Percentiles rank a stretch among this genome's conserved stretches.
phyloP scores from a whole-genome alignment of 805 yeast species.

The Ogataea polymorpha region DNA sequence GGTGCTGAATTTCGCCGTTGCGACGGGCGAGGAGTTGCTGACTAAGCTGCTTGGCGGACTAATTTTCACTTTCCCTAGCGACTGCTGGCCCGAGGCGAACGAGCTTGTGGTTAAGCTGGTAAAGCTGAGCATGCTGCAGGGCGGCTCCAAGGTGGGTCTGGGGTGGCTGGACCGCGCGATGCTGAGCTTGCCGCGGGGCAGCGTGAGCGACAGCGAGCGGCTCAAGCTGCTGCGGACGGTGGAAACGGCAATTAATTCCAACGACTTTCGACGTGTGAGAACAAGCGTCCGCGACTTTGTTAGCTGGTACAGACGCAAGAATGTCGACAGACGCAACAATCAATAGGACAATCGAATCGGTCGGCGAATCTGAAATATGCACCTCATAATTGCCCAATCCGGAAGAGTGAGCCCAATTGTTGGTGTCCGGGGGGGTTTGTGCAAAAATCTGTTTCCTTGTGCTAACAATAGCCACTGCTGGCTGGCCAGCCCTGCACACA shows the following conservation, averaged over 20 bases:
- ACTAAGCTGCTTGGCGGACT: constrained; percentile 60
- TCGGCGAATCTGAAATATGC: constrained; percentile 3
- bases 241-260: constrained; percentile 58
- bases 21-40: constrained; percentile 57
- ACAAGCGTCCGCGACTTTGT: constrained; percentile 72
- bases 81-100: constrained; percentile 68
- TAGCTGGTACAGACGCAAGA: constrained; percentile 78
- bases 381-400: constrained; percentile 2
- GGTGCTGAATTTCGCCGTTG: constrained; percentile 44
- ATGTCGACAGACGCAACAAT: constrained; percentile 39
- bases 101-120: constrained; percentile 67
- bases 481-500: constrained; percentile 5
- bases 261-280: constrained; percentile 72
- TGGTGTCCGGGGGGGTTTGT: background rate
- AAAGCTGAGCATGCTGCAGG: constrained; percentile 47
- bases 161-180: constrained; percentile 64
- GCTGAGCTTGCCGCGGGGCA: constrained; percentile 52
- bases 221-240: constrained; percentile 56
- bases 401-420: background rate
- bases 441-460: background rate
- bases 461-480: background rate
- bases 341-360: background rate
- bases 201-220: constrained; percentile 67
- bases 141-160: constrained; percentile 38
- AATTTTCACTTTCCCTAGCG: constrained; percentile 66